Percentiles rank a stretch among this genome's conserved stretches.
Evolutionary conservation across 768 basidiomycete species (phyloP).

Genomic region (Collybia mongolica): DNA sequence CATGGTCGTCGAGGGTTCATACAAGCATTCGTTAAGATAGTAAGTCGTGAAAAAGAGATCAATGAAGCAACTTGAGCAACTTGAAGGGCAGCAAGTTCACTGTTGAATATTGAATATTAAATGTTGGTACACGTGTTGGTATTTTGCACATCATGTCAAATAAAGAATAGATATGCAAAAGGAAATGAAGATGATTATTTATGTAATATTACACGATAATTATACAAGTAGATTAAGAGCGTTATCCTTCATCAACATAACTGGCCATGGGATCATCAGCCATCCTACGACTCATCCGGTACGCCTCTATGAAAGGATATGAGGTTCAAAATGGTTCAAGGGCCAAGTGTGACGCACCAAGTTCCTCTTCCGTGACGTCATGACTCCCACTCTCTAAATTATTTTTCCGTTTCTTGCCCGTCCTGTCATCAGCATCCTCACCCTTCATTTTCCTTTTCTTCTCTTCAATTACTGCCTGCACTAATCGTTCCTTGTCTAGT

Average conservation of each 20-base stretch:
- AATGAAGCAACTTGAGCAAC: too few species aligned
- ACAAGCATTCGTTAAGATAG: conserved; percentile 9
- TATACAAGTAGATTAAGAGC: too few species aligned
- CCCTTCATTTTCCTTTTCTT: conserved; percentile 73
- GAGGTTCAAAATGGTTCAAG: conserved; percentile 11
- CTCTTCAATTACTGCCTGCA: conserved; percentile 73
- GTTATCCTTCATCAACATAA: conserved; percentile 69
- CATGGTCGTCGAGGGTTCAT: conserved; percentile 26
- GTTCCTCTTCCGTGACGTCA: conserved; percentile 88
- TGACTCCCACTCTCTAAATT: conserved; percentile 49
- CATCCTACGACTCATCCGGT: conserved; percentile 74
- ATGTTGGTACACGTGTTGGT: neutral
- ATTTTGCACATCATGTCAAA: neutral
- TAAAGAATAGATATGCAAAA: neutral
- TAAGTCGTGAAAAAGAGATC: neutral
- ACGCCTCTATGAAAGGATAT: conserved; percentile 72
- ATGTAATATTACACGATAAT: neutral
- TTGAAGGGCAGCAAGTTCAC: too few species aligned
- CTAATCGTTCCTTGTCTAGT: conserved; percentile 68
- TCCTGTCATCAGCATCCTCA: conserved; percentile 55
- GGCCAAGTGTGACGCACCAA: conserved; percentile 48
- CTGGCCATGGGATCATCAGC: conserved; percentile 93
- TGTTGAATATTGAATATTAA: too few species aligned
- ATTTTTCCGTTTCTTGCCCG: conserved; percentile 60
- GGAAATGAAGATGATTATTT: neutral